phyloP scores from a whole-genome alignment of 140 eudicot species.

The Ambrosia hybrid region DNA sequence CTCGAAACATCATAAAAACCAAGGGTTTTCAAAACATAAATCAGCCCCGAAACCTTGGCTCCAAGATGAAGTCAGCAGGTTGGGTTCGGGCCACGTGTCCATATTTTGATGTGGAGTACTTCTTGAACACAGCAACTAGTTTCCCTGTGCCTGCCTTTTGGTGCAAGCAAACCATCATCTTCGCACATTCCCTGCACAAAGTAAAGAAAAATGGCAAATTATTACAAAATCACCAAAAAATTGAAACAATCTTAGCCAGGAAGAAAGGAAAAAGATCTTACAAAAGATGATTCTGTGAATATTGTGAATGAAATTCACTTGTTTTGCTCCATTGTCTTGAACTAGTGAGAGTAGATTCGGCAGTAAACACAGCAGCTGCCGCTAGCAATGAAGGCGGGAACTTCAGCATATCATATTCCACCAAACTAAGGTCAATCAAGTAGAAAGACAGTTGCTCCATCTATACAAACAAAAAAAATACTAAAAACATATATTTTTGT shows the following conservation, averaged over 20 bases:
- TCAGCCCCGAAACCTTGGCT: conserved; percentile 26
- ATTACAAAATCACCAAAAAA: neutral
- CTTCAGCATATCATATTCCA: conserved; percentile 73
- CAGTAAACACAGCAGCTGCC: too few species aligned
- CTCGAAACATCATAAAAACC: too few species aligned
- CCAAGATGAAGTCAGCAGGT: conserved; percentile 64
- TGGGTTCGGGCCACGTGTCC: conserved; percentile 56
- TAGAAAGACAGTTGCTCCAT: conserved; percentile 71
- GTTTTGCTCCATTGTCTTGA: too few species aligned
- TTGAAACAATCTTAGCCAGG: too few species aligned
- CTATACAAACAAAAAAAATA: conserved; percentile 26
- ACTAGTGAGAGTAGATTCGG: too few species aligned
- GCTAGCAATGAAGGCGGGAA: conserved; percentile 34
- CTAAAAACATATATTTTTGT: neutral
- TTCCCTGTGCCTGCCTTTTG: conserved; percentile 60
- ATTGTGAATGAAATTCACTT: too few species aligned
- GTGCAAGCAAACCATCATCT: conserved; percentile 58
- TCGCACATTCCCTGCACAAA: conserved; percentile 44
- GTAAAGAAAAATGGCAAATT: neutral
- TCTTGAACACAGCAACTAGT: conserved; percentile 60
- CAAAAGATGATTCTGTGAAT: too few species aligned
- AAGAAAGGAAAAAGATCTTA: too few species aligned
- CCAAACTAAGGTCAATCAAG: conserved; percentile 70
- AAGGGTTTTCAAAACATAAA: neutral
- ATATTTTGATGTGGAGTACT: conserved; percentile 63